Percentiles rank a stretch among this genome's conserved stretches.
Conservation (phyloP, 139 green algal genomes). For the Deuterostichococcus epilithicus region DNA sequence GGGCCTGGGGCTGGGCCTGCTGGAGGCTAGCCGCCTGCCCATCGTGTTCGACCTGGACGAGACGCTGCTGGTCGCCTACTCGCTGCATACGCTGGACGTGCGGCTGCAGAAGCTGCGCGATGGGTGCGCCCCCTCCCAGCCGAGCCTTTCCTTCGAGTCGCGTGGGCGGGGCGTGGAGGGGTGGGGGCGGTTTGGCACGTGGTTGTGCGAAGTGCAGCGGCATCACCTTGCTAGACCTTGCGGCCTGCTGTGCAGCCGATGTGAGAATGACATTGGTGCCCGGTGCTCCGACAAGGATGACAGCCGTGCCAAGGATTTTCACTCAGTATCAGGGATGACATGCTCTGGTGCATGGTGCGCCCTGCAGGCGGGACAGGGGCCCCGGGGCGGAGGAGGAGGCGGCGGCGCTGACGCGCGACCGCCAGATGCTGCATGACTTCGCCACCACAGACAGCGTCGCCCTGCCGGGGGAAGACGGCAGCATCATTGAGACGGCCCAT, state of each 20-base stretch:
- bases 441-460: background rate
- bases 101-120: constrained; percentile 23
- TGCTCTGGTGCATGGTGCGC: background rate
- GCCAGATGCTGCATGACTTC: background rate
- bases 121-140: background rate
- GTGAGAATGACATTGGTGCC: no score
- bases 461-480: background rate
- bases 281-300: no score
- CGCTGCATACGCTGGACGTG: constrained; percentile 38
- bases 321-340: background rate
- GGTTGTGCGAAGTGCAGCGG: no score
- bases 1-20: constrained; percentile 30
- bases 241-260: no score
- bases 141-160: background rate
- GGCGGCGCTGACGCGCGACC: background rate
- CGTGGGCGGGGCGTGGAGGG: no score
- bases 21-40: constrained; percentile 54
- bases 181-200: no score
- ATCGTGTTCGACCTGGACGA: constrained; percentile 88
- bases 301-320: no score
- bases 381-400: background rate
- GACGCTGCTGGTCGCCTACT: constrained; percentile 70
- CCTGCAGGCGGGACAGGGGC: background rate
- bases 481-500: background rate
- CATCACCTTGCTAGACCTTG: no score